Evolutionary conservation across 2,329 filamentous ascomycete species (phyloP).

Genomic region (Zymoseptoria ardabiliae): DNA sequence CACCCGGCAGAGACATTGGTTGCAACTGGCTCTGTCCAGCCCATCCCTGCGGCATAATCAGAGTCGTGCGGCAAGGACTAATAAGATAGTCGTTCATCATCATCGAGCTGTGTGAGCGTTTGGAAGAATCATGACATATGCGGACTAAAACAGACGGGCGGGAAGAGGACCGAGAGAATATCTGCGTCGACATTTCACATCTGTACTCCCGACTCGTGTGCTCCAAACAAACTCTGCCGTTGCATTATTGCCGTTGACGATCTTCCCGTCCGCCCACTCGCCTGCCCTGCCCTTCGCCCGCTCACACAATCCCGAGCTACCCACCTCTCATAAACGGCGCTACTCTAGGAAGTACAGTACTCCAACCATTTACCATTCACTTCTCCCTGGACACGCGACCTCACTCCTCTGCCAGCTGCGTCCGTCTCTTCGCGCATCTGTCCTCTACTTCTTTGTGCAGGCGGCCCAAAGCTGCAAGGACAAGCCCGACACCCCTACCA

Average conservation of each 20-base stretch:
- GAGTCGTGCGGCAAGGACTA: background rate
- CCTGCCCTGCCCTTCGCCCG: background rate
- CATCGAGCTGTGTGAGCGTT: background rate
- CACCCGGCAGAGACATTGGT: background rate
- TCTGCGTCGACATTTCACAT: background rate
- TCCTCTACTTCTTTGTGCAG: background rate
- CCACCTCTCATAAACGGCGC: background rate
- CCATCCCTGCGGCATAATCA: background rate
- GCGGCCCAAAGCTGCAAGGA: background rate
- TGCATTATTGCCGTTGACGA: background rate
- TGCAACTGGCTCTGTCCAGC: background rate
- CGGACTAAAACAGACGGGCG: background rate
- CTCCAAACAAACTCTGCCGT: background rate
- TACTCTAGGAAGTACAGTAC: background rate
- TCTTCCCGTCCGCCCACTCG: background rate
- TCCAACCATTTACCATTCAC: background rate
- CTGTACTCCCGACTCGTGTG: background rate
- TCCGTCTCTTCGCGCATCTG: background rate
- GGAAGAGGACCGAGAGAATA: background rate
- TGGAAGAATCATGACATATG: background rate
- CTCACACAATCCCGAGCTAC: background rate
- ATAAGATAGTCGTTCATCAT: background rate
- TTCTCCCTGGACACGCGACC: background rate
- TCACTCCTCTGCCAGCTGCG: background rate
- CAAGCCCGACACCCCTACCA: conserved; percentile 1